Conservation (phyloP, 306 rosid genomes). For the Nissolia schottii region DNA sequence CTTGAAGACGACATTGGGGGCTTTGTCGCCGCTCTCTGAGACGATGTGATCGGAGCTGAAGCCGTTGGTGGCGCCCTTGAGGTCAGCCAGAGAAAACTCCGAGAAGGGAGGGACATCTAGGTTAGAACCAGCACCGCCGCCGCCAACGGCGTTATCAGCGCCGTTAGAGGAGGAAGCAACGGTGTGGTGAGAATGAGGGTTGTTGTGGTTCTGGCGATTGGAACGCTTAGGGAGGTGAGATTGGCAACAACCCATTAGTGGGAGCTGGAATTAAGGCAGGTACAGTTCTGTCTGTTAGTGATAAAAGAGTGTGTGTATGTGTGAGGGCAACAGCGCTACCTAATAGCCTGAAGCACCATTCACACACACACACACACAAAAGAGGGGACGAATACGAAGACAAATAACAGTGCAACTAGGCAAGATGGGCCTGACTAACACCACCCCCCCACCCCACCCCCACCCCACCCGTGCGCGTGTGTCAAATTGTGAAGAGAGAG, state of each 20-base stretch:
- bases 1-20: conserved; percentile 72
- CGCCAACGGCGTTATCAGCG: conserved; percentile 5
- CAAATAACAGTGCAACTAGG: background rate
- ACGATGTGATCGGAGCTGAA: conserved; percentile 71
- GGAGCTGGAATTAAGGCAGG: background rate
- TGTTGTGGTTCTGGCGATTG: background rate
- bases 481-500: conserved; percentile 9
- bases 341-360: background rate
- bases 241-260: conserved; percentile 69
- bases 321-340: conserved; percentile 6
- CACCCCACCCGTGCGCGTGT: background rate
- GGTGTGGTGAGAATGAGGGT: background rate
- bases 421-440: background rate
- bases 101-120: conserved; percentile 42
- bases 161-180: conserved; percentile 39
- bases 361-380: background rate
- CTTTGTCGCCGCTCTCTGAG: conserved; percentile 86
- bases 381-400: background rate
- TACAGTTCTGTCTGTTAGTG: background rate
- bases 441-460: background rate
- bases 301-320: conserved; percentile 27
- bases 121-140: no score
- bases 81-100: conserved; percentile 69
- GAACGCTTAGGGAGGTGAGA: conserved; percentile 25
- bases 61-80: conserved; percentile 63